Conservation (phyloP, 306 rosid genomes). For the Vicia faba region DNA sequence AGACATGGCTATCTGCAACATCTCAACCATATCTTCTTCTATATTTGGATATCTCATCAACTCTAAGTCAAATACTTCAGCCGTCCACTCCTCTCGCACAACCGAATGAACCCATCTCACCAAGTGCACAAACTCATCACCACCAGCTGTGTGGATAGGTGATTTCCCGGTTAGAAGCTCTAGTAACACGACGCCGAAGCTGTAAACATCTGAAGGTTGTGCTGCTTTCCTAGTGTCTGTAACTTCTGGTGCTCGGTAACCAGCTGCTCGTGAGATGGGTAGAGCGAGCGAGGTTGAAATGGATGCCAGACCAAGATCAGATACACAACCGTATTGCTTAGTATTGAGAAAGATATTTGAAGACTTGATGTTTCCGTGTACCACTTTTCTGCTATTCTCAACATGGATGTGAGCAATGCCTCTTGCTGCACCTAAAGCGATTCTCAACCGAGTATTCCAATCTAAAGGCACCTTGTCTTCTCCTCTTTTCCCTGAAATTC, state of each 20-base stretch:
- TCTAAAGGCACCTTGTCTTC: constrained; percentile 70
- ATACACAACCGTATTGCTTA: constrained; percentile 67
- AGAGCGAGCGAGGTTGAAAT: constrained; percentile 70
- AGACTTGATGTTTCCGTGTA: constrained; percentile 83
- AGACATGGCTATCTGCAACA: constrained; percentile 87
- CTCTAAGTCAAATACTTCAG: constrained; percentile 89
- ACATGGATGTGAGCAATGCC: constrained; percentile 75
- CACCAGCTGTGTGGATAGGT: constrained; percentile 81
- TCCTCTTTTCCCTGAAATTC: constrained; percentile 72
- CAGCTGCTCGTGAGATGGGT: constrained; percentile 87
- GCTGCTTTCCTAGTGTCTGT: constrained; percentile 83
- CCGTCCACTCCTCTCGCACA: constrained; percentile 94
- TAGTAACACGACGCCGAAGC: constrained; percentile 87
- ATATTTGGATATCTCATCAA: constrained; percentile 81
- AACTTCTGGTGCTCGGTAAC: constrained; percentile 92
- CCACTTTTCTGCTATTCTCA: constrained; percentile 72
- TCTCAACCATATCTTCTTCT: constrained; percentile 97
- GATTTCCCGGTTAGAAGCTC: constrained; percentile 91
- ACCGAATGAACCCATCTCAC: constrained; percentile 98
- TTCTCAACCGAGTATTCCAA: constrained; percentile 79
- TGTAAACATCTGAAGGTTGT: constrained; percentile 82
- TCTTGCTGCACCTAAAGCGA: constrained; percentile 86
- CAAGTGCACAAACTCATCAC: constrained; percentile 86
- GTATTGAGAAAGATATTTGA: constrained; percentile 75
- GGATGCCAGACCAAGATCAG: constrained; percentile 79